Evolutionary conservation across 805 yeast genomes (phyloP), one percentile per base, ranked within the genome.

Genomic region (Monosporozyma siamensis): DNA sequence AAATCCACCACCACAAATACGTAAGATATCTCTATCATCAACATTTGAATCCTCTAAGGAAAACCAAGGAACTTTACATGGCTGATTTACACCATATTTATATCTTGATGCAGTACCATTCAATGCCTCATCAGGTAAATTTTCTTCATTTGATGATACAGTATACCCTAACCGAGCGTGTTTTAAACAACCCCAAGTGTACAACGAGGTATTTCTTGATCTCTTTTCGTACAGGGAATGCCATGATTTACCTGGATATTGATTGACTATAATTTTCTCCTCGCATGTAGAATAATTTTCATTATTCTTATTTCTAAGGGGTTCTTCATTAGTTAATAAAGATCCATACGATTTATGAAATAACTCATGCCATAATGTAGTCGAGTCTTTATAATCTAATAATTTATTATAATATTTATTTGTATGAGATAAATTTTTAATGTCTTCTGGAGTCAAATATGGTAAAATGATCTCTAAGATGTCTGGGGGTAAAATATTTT

Each of bases 1-100:
- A 52, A 70, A 81, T 1, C 90, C 90, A 24, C 82, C 82, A 7
- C 79, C 77, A 20, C 74, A 65, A 1, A 81, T 63, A 48, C 55
- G 58, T 14, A 49, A 46, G 12, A 59, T 51, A 25, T 45, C 39
- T 21, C 50, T 53, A 21, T 53, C 53, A 2, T 37, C 23, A 27
- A 38, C 41, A 10, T 45, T 41, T 1, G 47, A 45, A 22, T 44
- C 45, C 2, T 43, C 43, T 2, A 23, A 5, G 3, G 50, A 26
- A 30, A 46, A 42, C 61, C 61, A 58, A 2, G 65, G 65, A n/a
- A 61, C 59, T 10, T 38, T 32, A 3, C 50, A 48, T 3, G 66
- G 66, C 18, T 38, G 42, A 44, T 56, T 56, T 1, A 59, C 53
- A 4, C 64, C 66, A 38, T 48, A 47, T 38, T 53, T 55, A n/a